Conservation (phyloP, 768 basidiomycete genomes). For the Rhodosporidiobolus odoratus region DNA sequence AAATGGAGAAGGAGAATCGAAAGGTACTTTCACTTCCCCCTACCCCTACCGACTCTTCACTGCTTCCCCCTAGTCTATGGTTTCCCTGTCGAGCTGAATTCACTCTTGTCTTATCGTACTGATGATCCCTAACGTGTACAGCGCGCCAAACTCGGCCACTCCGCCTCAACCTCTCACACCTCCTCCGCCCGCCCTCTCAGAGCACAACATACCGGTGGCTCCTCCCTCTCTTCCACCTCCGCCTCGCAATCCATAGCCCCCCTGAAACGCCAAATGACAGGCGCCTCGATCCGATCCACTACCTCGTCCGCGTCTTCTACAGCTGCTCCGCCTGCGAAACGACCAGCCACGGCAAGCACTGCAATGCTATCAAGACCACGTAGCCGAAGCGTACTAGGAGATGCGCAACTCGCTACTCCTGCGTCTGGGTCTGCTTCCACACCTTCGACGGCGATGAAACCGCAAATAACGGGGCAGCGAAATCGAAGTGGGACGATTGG, state of each 20-base stretch:
- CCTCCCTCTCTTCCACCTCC: conserved; percentile 5
- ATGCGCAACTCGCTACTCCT: not conserved
- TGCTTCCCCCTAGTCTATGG: not conserved
- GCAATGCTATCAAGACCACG: not conserved
- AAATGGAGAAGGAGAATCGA: conserved; percentile 64
- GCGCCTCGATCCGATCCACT: conserved; percentile 1
- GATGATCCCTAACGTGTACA: not conserved
- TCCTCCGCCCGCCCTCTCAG: conserved; percentile 18
- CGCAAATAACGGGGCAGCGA: not conserved
- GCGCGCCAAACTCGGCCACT: conserved; percentile 21
- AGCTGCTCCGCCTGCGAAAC: conserved; percentile 18
- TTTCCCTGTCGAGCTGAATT: too few species aligned
- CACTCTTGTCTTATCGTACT: too few species aligned
- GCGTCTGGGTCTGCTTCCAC: not conserved
- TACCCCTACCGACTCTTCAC: not conserved
- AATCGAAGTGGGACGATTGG: not conserved
- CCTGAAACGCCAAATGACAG: conserved; percentile 38
- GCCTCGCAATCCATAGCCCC: conserved; percentile 1
- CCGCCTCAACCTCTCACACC: not conserved
- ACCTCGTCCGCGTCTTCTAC: not conserved
- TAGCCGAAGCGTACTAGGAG: not conserved
- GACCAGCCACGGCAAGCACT: not conserved
- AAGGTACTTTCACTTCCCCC: conserved; percentile 11
- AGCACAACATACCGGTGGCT: conserved; percentile 20
- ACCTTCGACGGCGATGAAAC: not conserved